Base-by-base conservation (phyloP, 441 rosid genomes). In the Arabidopsis lyrata region DNA sequence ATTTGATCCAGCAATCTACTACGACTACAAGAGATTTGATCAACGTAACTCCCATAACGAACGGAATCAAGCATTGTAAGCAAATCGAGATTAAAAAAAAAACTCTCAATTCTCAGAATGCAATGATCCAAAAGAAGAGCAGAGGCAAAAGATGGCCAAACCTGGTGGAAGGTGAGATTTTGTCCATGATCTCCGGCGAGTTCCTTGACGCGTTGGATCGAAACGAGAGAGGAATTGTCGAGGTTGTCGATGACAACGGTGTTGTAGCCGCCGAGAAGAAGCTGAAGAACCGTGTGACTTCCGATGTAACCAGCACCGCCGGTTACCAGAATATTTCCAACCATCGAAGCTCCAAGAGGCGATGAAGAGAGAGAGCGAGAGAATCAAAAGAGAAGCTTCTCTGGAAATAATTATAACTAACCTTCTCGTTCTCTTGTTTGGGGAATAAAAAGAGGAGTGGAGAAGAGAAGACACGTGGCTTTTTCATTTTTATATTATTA, bases 301-400 rank as follows among this genome's bases (percentile, higher is more conserved):
- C 99, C 99, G 60, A 92, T 95, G 81, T 90, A 95, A 63, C 99
- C 99, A 75, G 99, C 98, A 41, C 97, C 99, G 8, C 99, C 99
- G 69, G 96, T 89, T 34, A 95, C 97, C 68, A 95, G 80, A 58
- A 95, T 78, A 56, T 27, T 84, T 63, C 45, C 73, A 70, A 81
- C 80, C 89, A 85, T 87, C 16, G 60, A 56, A 61, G 76, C 57
- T 71, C 80, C 63, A 42, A 70, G 57, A 76, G 39, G 38, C 66
- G 58, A 56, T 31, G 63, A 57, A 72, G 70, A 57, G 14, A 75
- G 48, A 38, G 18, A 52, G 32, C 68, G 55, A 35, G 27, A 63
- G 22, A 15, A 5, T 35, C 39, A 35, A 57, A 6, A 48, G 18
- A 53, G 41, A 64, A 54, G 80, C 73, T 77, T 77, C 77, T 66